Evolutionary conservation across 1,284 basidiomycete species (phyloP).

Genomic region (Serendipita sp.): DNA sequence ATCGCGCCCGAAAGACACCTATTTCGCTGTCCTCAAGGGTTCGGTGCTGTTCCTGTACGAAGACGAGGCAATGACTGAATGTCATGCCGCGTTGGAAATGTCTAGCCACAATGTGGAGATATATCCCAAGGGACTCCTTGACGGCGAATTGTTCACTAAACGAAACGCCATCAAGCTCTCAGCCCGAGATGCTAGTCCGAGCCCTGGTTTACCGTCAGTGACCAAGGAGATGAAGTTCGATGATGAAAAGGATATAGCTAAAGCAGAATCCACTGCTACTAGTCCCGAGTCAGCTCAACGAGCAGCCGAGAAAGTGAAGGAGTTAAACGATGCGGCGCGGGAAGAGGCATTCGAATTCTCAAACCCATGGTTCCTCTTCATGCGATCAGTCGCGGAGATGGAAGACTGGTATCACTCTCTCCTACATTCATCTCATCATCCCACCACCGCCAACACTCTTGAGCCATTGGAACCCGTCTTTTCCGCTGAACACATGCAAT

Average conservation of each 20-base stretch:
- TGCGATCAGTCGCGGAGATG: constrained; percentile 71
- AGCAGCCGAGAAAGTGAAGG: constrained; percentile 30
- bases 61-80: constrained; percentile 75
- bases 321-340: constrained; percentile 29
- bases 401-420: constrained; percentile 93
- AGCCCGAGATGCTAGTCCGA: constrained; percentile 28
- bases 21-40: constrained; percentile 79
- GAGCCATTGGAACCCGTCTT: constrained; percentile 49
- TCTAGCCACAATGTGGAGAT: constrained; percentile 20
- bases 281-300: constrained; percentile 30
- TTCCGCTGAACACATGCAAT: constrained; percentile 65
- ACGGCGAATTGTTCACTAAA: constrained; percentile 80
- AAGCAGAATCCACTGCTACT: constrained; percentile 22
- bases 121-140: constrained; percentile 35
- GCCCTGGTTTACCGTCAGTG: constrained; percentile 30
- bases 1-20: constrained; percentile 72
- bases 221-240: constrained; percentile 39
- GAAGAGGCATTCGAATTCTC: constrained; percentile 36
- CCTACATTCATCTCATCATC: constrained; percentile 52
- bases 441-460: constrained; percentile 18
- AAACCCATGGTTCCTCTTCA: constrained; percentile 81
- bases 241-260: constrained; percentile 27
- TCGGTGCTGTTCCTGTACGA: constrained; percentile 83
- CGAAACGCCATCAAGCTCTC: constrained; percentile 73
- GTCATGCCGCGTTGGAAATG: constrained; percentile 72